Evolutionary conservation across 164 flowering plant species (phyloP), one percentile per base, ranked within the genome.

Genomic region (Nymphaea colorata): DNA sequence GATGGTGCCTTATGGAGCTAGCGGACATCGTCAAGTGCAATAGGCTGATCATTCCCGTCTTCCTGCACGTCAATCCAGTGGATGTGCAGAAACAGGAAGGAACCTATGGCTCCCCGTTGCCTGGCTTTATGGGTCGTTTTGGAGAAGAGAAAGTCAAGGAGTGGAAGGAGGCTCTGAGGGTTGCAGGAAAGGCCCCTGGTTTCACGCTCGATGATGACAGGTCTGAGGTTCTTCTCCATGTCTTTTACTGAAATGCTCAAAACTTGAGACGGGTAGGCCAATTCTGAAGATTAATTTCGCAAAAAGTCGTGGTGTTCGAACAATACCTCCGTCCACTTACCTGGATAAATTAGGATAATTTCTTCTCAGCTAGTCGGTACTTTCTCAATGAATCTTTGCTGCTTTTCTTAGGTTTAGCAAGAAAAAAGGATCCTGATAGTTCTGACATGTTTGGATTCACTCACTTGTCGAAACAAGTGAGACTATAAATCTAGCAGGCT

Each of bases 1-100:
- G 62, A 42, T 67, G 69, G 69, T 67, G 69, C 69, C 69, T 53
- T 4, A 25, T 8, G 64, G 3, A 61, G 41, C 64, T 61, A 8
- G 64, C 3, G 5, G 15, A 61, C 8, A 61, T 61, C 41, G 25
- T 61, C n/a, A 8, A 61, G 41, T n/a, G 36, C 6, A 5, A n/a
- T 17, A 10, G 64, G 6, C 7, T 61, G 64, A 61, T 61, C 41
- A 8, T 61, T 17, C 64, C 64, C 41, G 64, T 61, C 36, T 61
- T 61, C 64, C 3, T n/a, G 15, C 64, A 36, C 4, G 64, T 61
- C 64, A n/a, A 61, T 61, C 64, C 36, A 8, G 11, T n/a, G 3
- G 17, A 61, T 61, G 64, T 61, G 3, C 64, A 36, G 41, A 36
- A 11, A 36, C 64, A 61, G 16, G 16, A 61, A 7, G 10, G 64